Base-by-base conservation (phyloP, 768 basidiomycete genomes). In the Boletellus emodensis region DNA sequence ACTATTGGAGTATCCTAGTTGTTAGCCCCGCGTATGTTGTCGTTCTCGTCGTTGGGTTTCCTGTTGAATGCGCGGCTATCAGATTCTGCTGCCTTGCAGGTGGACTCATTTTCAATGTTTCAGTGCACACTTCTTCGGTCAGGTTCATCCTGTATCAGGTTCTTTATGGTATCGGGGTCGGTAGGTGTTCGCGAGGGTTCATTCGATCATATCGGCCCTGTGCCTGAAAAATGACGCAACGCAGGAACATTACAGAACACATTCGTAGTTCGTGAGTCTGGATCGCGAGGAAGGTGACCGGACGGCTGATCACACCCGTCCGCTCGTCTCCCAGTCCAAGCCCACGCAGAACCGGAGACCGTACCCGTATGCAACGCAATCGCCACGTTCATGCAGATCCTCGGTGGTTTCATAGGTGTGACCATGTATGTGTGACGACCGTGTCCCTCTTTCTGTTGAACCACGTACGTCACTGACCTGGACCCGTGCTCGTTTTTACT, bases 31-130 rank as follows among this genome's bases (percentile, higher is more conserved):
- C 26, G 54, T 58, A 38, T 14, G 54, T 50, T 18, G 9, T 46
- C 17, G 4, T 10, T n/a, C 3, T n/a, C n/a, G 12, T 40, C 37
- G 14, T 38, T 18, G 7, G 43, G 18, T 13, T 2, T 20, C 30
- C 17, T 20, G 9, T 12, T 43, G 15, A 43, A 40, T 11, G 17
- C 4, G n/a, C 28, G 15, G 11, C 24, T 43, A 18, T 14, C n/a
- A 58, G 54, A n/a, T 48, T 58, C 17, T 53, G 54, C 8, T 56
- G 46, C 11, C 40, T 51, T 28, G 55, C 46, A 11, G 55, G 57
- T 12, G 55, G 51, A 17, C 44, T 58, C 8, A n/a, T 56, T 26
- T 53, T 40, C 48, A 50, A 49, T 11, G 32, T 50, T 12, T 50
- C 46, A 7, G 55, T 48, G 36, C 47, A 34, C 26, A 58, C 55